These are phyloP conservation scores for Fomes fomentarius DNA, from an alignment of 1,284 basidiomycete genomes.

Conservation along the genomic window DNA sequence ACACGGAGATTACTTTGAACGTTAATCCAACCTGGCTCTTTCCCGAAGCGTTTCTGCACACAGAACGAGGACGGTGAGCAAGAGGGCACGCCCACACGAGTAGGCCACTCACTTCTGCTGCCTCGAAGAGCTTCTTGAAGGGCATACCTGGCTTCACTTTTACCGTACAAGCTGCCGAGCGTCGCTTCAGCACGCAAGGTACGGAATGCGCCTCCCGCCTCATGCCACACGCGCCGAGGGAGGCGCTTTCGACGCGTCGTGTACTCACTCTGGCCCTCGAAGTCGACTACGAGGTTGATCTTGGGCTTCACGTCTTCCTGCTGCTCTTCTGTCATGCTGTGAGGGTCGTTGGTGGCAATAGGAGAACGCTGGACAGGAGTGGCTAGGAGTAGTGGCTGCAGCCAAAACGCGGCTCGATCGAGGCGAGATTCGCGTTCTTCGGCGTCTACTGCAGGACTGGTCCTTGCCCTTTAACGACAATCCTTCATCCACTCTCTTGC, in stretches of 20 bases:
- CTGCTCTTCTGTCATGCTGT: slow-evolving; percentile 34
- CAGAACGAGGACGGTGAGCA: not conserved
- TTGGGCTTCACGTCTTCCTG: slow-evolving; percentile 71
- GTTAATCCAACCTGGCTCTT: slow-evolving; percentile 50
- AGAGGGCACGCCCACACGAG: not conserved
- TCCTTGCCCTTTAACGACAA: too few species aligned
- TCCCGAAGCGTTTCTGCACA: slow-evolving; percentile 58
- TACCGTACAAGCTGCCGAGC: slow-evolving; percentile 43
- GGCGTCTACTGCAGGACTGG: not conserved
- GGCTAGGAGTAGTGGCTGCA: not conserved
- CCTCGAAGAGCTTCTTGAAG: slow-evolving; percentile 69
- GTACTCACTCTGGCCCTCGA: slow-evolving; percentile 49
- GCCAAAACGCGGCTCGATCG: slow-evolving; percentile 4
- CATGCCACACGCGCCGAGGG: not conserved
- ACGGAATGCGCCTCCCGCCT: not conserved
- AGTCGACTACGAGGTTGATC: slow-evolving; percentile 56
- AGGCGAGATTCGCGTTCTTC: not conserved
- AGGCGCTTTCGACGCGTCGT: slow-evolving; percentile 4
- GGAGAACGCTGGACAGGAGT: not conserved
- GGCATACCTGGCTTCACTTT: slow-evolving; percentile 65
- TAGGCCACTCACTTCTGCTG: slow-evolving; percentile 53
- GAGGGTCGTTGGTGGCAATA: not conserved
- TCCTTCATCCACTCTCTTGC: not conserved
- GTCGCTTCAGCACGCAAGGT: not conserved
- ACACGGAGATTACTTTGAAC: not conserved